These are phyloP conservation scores for Colletotrichum cordylinicola DNA, from an alignment of 2,329 filamentous ascomycete species.

Conservation along the genomic window DNA sequence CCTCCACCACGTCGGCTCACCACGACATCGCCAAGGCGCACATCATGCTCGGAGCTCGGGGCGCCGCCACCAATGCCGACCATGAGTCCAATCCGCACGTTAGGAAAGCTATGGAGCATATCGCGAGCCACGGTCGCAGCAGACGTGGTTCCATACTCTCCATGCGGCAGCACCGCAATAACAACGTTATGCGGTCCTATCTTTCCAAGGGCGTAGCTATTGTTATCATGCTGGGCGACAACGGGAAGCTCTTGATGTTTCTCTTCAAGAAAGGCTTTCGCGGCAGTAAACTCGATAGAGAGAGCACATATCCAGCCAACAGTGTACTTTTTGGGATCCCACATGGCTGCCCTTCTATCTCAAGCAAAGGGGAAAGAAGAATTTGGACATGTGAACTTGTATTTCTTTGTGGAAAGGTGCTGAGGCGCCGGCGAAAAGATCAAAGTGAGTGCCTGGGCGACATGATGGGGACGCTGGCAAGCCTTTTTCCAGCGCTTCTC, in stretches of 20 bases:
- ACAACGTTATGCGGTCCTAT: background rate
- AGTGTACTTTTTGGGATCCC: background rate
- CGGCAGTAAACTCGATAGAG: background rate
- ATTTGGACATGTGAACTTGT: too few relatives aligned
- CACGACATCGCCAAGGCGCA: slow-evolving; percentile 30
- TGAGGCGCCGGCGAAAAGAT: too few relatives aligned
- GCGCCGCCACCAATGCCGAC: slow-evolving; percentile 42
- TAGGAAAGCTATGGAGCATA: slow-evolving; percentile 34
- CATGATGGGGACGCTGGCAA: too few relatives aligned
- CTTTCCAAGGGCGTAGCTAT: background rate
- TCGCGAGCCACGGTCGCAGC: slow-evolving; percentile 26
- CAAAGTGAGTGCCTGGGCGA: too few relatives aligned
- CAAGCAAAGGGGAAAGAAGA: too few relatives aligned
- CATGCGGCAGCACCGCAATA: background rate
- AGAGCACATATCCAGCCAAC: background rate
- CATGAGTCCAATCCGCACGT: slow-evolving; percentile 35
- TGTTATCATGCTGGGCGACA: background rate
- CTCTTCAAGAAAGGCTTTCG: background rate
- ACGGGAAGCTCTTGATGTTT: background rate
- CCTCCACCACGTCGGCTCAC: too few relatives aligned
- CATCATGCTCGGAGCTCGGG: slow-evolving; percentile 37
- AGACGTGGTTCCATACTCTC: slow-evolving; percentile 18
- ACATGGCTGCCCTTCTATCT: too few relatives aligned
- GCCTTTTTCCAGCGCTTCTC: too few relatives aligned
- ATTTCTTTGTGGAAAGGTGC: too few relatives aligned